Percentiles rank a stretch among this genome's conserved stretches.
phyloP scores from a whole-genome alignment of 176 grass and related monocot genomes.

The Luzula sylvatica region DNA sequence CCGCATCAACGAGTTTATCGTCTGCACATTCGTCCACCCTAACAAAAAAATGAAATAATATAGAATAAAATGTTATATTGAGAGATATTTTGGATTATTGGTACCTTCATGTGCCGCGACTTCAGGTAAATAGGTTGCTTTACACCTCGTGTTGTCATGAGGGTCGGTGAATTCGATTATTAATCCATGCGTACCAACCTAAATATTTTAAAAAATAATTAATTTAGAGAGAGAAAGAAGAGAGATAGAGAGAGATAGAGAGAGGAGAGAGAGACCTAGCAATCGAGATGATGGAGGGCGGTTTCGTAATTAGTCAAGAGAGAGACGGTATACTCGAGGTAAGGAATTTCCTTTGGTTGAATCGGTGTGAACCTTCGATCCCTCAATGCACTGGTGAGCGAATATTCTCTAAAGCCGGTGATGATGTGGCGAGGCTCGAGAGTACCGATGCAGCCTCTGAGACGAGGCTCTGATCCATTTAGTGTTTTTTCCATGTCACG shows the following conservation, averaged over 20 bases:
- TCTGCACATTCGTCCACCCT: slow-evolving; percentile 86
- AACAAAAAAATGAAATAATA: background rate
- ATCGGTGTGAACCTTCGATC: slow-evolving; percentile 85
- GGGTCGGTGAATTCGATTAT: slow-evolving; percentile 97
- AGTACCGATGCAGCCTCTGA: slow-evolving; percentile 95
- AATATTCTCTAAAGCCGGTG: slow-evolving; percentile 83
- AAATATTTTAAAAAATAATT: slow-evolving; percentile 21
- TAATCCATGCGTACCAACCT: slow-evolving; percentile 95
- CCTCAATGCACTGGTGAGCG: slow-evolving; percentile 85
- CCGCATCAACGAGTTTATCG: slow-evolving; percentile 90
- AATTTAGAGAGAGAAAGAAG: slow-evolving; percentile 8
- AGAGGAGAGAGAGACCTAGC: slow-evolving; percentile 49
- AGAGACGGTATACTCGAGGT: slow-evolving; percentile 92
- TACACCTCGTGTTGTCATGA: slow-evolving; percentile 57
- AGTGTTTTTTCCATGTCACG: slow-evolving; percentile 94
- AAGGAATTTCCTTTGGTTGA: slow-evolving; percentile 76
- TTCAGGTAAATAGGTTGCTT: slow-evolving; percentile 94
- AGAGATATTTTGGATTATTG: background rate
- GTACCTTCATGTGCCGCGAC: slow-evolving; percentile 94
- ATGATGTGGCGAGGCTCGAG: slow-evolving; percentile 73
- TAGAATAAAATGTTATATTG: background rate
- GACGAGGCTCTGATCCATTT: slow-evolving; percentile 81
- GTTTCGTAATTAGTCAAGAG: slow-evolving; percentile 72
- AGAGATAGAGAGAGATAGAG: background rate
- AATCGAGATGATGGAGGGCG: slow-evolving; percentile 76